Conservation (phyloP, 352 stramenopile species). For the Sclerospora graminicola region DNA sequence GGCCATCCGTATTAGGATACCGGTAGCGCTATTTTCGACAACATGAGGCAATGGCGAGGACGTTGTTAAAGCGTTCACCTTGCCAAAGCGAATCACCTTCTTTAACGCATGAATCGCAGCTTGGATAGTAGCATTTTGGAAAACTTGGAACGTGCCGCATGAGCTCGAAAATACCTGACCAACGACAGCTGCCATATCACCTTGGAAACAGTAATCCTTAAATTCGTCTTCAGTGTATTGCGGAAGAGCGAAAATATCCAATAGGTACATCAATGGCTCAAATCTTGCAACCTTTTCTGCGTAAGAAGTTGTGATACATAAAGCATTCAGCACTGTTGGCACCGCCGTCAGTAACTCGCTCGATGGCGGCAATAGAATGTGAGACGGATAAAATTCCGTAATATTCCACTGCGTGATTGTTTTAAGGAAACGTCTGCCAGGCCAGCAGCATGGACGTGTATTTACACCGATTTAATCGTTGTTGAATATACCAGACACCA, state of each 20-base stretch:
- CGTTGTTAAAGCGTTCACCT: slow-evolving; percentile 31
- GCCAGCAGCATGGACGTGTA: slow-evolving; percentile 88
- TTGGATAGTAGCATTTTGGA: slow-evolving; percentile 73
- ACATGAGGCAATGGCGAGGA: slow-evolving; percentile 2
- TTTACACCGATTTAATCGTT: slow-evolving; percentile 92
- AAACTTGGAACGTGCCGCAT: slow-evolving; percentile 92
- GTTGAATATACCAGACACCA: slow-evolving; percentile 96
- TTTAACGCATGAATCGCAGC: slow-evolving; percentile 86
- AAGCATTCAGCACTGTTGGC: slow-evolving; percentile 88
- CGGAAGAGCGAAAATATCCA: slow-evolving; percentile 87
- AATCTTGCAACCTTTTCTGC: slow-evolving; percentile 85
- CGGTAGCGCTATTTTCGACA: slow-evolving; percentile 18
- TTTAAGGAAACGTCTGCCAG: slow-evolving; percentile 90
- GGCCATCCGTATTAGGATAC: slow-evolving; percentile 47
- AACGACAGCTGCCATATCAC: slow-evolving; percentile 89
- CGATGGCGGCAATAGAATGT: slow-evolving; percentile 61
- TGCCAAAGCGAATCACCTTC: slow-evolving; percentile 77
- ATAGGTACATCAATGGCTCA: slow-evolving; percentile 86
- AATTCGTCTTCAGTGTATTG: slow-evolving; percentile 82
- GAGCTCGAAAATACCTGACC: slow-evolving; percentile 92
- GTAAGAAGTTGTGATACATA: slow-evolving; percentile 89
- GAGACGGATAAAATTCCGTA: slow-evolving; percentile 33
- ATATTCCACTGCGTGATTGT: slow-evolving; percentile 84
- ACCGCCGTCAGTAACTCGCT: slow-evolving; percentile 92
- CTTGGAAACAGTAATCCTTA: slow-evolving; percentile 80